Percentiles rank a stretch among this genome's conserved stretches.
Conservation (phyloP, 495 filamentous ascomycete genomes). For the Ascobolus immersus region DNA sequence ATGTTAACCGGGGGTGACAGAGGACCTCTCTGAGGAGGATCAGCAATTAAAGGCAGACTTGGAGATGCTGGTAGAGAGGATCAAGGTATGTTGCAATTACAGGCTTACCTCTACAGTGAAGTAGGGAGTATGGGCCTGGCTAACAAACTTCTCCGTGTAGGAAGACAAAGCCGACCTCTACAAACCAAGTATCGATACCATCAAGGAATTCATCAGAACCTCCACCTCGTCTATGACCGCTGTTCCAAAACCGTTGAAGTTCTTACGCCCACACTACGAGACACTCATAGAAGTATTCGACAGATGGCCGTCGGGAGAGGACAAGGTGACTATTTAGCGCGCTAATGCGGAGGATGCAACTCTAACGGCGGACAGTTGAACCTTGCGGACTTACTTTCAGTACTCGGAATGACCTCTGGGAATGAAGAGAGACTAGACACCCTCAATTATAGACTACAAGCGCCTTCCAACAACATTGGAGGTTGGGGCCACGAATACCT, state of each 20-base stretch:
- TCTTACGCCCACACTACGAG: constrained; percentile 85
- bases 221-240: constrained; percentile 98
- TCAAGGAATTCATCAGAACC: constrained; percentile 94
- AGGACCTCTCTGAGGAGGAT: constrained; percentile 93
- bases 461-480: constrained; percentile 72
- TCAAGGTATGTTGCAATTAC: constrained; percentile 37
- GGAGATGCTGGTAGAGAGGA: constrained; percentile 88
- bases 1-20: constrained; percentile 12
- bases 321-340: constrained; percentile 34
- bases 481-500: constrained; percentile 99
- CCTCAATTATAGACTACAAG: constrained; percentile 75
- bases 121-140: neutral
- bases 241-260: constrained; percentile 93
- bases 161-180: constrained; percentile 73
- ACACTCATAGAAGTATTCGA: constrained; percentile 66
- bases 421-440: constrained; percentile 90
- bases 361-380: constrained; percentile 27
- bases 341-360: constrained; percentile 1
- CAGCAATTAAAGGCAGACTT: constrained; percentile 94
- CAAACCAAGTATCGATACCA: constrained; percentile 70
- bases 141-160: constrained; percentile 21
- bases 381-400: constrained; percentile 82
- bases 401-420: constrained; percentile 96
- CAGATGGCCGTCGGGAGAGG: constrained; percentile 52
- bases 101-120: neutral